Percentiles rank a stretch among this genome's conserved stretches.
Evolutionary conservation across 2,329 filamentous ascomycete species (phyloP).

Genomic region (Verticillium klebahnii): DNA sequence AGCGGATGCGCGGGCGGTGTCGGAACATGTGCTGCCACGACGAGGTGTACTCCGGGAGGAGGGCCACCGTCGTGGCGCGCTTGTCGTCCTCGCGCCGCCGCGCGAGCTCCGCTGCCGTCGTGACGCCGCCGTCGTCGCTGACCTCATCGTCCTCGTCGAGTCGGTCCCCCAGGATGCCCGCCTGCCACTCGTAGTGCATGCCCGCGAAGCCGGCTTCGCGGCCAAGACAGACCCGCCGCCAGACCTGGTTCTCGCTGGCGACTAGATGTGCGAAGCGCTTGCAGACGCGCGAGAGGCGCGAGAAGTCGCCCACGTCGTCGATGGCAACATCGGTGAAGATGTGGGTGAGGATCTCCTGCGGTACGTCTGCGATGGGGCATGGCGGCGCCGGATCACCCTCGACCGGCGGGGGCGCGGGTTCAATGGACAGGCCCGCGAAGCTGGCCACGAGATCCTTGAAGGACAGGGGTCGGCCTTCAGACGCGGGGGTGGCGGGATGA

Average conservation of each 20-base stretch:
- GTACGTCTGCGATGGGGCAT: slow-evolving; percentile 74
- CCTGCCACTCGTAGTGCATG: slow-evolving; percentile 79
- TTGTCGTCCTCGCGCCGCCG: slow-evolving; percentile 25
- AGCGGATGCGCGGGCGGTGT: slow-evolving; percentile 77
- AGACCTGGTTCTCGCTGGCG: slow-evolving; percentile 77
- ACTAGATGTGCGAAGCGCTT: slow-evolving; percentile 84
- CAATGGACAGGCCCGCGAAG: slow-evolving; percentile 68
- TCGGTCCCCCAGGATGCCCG: slow-evolving; percentile 53
- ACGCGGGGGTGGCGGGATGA: slow-evolving; percentile 39
- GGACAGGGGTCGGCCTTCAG: slow-evolving; percentile 49
- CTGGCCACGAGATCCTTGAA: slow-evolving; percentile 67
- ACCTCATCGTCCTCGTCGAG: slow-evolving; percentile 29
- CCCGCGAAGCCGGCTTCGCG: slow-evolving; percentile 70
- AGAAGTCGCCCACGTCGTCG: slow-evolving; percentile 71
- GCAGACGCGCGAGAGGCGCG: slow-evolving; percentile 74
- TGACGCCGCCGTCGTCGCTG: slow-evolving; percentile 22
- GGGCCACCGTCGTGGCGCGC: slow-evolving; percentile 30
- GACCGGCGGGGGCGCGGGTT: slow-evolving; percentile 60
- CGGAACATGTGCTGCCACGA: slow-evolving; percentile 72
- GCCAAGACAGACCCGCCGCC: slow-evolving; percentile 71
- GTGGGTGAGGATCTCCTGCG: slow-evolving; percentile 79
- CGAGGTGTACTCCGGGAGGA: slow-evolving; percentile 41
- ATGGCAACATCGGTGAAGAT: slow-evolving; percentile 70
- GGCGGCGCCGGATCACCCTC: slow-evolving; percentile 68
- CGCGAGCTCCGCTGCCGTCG: slow-evolving; percentile 32